Evolutionary conservation across 768 basidiomycete genomes (phyloP).

Genomic region (Crucibulum laeve): DNA sequence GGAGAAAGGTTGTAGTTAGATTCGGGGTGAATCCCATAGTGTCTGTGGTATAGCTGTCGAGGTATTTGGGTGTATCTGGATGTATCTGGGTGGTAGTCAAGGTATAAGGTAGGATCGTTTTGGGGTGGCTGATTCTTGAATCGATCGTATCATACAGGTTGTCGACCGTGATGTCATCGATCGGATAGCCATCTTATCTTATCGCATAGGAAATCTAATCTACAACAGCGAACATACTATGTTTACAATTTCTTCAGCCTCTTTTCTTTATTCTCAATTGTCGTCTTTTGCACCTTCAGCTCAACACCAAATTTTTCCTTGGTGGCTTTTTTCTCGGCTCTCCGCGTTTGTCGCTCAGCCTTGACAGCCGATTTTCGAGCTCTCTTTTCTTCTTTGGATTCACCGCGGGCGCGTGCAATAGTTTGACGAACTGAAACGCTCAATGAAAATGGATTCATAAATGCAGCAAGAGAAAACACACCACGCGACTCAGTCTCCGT

Average conservation of each 20-base stretch:
- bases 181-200: slow-evolving; percentile 11
- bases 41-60: no score
- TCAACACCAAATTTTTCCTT: slow-evolving; percentile 64
- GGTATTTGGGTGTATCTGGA: background rate
- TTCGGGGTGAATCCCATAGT: slow-evolving; percentile 26
- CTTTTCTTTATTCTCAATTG: slow-evolving; percentile 39
- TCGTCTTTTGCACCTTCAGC: slow-evolving; percentile 55
- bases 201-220: slow-evolving; percentile 7
- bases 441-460: background rate
- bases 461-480: slow-evolving; percentile 7
- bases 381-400: slow-evolving; percentile 72
- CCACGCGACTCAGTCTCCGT: slow-evolving; percentile 14
- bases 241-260: slow-evolving; percentile 41
- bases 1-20: slow-evolving; percentile 24
- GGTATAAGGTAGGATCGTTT: background rate
- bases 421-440: slow-evolving; percentile 37
- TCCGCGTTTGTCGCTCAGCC: slow-evolving; percentile 56
- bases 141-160: background rate
- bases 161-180: slow-evolving; percentile 7
- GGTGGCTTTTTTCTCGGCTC: slow-evolving; percentile 62
- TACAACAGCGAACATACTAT: slow-evolving; percentile 7
- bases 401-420: slow-evolving; percentile 66
- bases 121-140: background rate
- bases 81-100: background rate
- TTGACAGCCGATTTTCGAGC: slow-evolving; percentile 69